Conservation (phyloP, 495 filamentous ascomycete genomes). For the Podospora sp. region DNA sequence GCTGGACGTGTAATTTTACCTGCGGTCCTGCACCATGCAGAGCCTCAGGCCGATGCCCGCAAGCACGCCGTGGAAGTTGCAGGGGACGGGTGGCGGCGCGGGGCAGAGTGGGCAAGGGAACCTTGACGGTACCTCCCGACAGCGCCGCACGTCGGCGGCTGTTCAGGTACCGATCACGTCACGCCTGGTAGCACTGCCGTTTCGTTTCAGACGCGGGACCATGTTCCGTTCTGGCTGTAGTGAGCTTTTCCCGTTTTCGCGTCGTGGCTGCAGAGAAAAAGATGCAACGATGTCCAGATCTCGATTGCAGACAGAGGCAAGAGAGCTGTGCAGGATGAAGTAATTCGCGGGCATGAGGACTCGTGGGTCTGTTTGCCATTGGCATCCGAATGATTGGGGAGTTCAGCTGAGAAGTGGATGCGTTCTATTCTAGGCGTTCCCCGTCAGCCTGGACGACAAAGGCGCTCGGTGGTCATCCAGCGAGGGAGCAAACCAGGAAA, state of each 20-base stretch:
- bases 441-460: neutral
- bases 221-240: conserved; percentile 1
- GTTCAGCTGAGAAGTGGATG: neutral
- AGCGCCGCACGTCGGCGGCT: neutral
- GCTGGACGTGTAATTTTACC: neutral
- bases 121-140: neutral
- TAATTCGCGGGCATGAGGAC: neutral
- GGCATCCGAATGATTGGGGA: neutral
- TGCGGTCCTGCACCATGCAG: neutral
- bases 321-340: neutral
- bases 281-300: conserved; percentile 10
- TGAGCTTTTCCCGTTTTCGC: conserved; percentile 3
- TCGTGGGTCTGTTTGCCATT: neutral
- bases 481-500: conserved; percentile 8
- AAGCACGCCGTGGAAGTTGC: neutral
- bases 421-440: conserved; percentile 1
- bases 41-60: conserved; percentile 5
- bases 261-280: neutral
- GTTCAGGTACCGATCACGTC: neutral
- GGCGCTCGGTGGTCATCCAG: neutral
- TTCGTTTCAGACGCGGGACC: conserved; percentile 22
- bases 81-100: neutral
- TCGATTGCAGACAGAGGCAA: neutral
- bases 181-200: neutral
- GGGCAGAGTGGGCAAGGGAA: neutral